These are phyloP conservation scores for Euphorbia schlechtendalii DNA, from an alignment of 441 rosid genomes.

Conservation along the genomic window DNA sequence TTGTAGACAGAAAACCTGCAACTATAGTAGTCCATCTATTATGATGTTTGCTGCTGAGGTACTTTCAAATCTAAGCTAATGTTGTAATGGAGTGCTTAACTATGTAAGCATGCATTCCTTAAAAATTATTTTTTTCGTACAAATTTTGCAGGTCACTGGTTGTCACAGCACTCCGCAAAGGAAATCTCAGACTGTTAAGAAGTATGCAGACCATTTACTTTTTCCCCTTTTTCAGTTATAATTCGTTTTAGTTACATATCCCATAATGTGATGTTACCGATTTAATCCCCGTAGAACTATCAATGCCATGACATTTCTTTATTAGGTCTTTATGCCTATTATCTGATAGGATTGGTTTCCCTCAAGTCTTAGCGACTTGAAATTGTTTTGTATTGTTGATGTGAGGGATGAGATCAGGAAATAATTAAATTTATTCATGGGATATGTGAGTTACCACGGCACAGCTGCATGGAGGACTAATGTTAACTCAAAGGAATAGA, in stretches of 20 bases:
- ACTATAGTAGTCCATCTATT: slow-evolving; percentile 26
- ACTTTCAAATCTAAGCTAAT: slow-evolving; percentile 8
- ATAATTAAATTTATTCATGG: not conserved
- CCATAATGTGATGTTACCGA: not conserved
- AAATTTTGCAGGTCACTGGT: slow-evolving; percentile 33
- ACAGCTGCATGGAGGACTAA: not conserved
- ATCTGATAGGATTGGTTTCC: not conserved
- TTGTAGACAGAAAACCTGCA: slow-evolving; percentile 22
- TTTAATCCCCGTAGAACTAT: not conserved
- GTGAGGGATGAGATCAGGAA: not conserved
- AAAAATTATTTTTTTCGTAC: slow-evolving; percentile 4
- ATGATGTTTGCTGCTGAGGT: slow-evolving; percentile 41
- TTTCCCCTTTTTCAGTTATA: not conserved
- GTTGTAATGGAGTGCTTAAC: not conserved
- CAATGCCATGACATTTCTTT: not conserved
- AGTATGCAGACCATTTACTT: slow-evolving; percentile 43
- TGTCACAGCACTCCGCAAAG: slow-evolving; percentile 19
- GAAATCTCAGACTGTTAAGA: slow-evolving; percentile 30
- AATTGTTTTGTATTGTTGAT: not conserved
- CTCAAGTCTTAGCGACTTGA: not conserved
- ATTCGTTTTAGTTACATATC: not conserved
- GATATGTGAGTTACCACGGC: not conserved
- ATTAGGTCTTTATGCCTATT: not conserved
- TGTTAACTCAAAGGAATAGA: too few species aligned
- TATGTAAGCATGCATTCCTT: slow-evolving; percentile 5